A percentile compares a stretch with the other conserved stretches of the same genome.
phyloP scores from a whole-genome alignment of 2,329 filamentous ascomycete species.

The Trichoderma pleuroti region DNA sequence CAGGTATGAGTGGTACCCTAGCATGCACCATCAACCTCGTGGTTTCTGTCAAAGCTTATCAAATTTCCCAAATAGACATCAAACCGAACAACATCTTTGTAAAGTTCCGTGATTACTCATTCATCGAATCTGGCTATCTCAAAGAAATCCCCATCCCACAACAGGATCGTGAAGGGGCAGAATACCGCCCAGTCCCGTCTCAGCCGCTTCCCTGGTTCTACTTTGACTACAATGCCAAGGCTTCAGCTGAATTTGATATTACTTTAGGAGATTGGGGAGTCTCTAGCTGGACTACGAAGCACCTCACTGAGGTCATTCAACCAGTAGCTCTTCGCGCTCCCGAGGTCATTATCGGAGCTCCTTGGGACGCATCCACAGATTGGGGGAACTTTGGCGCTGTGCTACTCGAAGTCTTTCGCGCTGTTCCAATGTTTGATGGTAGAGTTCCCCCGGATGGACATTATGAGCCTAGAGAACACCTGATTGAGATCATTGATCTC shows the following conservation, averaged over 20 bases:
- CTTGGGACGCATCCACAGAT: not conserved
- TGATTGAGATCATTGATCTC: not conserved
- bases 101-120: not conserved
- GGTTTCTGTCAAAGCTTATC: not conserved
- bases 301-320: not conserved
- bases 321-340: not conserved
- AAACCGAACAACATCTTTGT: slow-evolving; percentile 5
- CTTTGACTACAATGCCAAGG: not conserved
- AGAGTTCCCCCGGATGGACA: not conserved
- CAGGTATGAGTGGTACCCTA: not conserved
- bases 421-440: not conserved
- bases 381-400: not conserved
- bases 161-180: not conserved
- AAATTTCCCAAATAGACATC: not conserved
- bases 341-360: not conserved
- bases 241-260: not conserved
- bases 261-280: not conserved
- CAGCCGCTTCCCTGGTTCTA: not conserved
- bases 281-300: not conserved
- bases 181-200: not conserved
- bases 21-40: not conserved
- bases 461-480: not conserved
- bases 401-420: not conserved
- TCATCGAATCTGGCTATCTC: not conserved
- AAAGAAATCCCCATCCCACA: not conserved